Evolutionary conservation across 2,329 filamentous ascomycete genomes (phyloP), one percentile per base, ranked within the genome.

Genomic region (Emergomyces orientalis): DNA sequence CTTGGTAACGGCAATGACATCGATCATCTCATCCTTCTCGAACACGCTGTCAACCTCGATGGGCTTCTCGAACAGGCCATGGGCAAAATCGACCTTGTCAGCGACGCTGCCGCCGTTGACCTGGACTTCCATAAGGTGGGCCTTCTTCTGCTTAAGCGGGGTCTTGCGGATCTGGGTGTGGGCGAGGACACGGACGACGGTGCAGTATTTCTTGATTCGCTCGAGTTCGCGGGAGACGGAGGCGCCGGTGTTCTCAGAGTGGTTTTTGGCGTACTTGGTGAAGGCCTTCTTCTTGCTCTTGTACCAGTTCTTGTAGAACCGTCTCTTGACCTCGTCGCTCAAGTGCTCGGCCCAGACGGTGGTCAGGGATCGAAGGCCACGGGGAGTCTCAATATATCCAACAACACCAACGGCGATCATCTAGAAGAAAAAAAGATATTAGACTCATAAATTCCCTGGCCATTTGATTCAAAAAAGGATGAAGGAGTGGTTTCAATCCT

Each of bases 221-320:
- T 97, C 94, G 78, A 99, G 88, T 83, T 99, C 94, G 78, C 90
- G 90, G 81, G 89, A 91, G 84, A 97, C 89, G 76, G 90, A 91
- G 73, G 90, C 83, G 76, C 91, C 92, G 82, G 81, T 89, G 84
- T 82, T 88, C 85, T 97, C 93, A 69, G 93, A 91, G 88, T 97
- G 91, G 88, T 96, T 93, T 91, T 97, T 99, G 85, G 94, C 91
- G 84, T 99, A 99, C 86, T 96, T 97, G 86, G 94, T 99, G 86
- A 99, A 99, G 68, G 94, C 94, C 93, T 99, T 99, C 91, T 97
- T 97, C 92, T 99, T 99, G 87, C 88, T 91, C 89, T 96, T 96
- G 90, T 99, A 99, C 94, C 94, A 99, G 89, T 99, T 99, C 91
- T 97, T 97, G 90, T 99, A 99, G 91, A 99, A 99, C 79, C 94